A percentile compares a stretch with the other conserved stretches of the same genome.
phyloP scores from a whole-genome alignment of 225 moss, liverwort and hornwort genomes.

The Rhytidiadelphus loreus region DNA sequence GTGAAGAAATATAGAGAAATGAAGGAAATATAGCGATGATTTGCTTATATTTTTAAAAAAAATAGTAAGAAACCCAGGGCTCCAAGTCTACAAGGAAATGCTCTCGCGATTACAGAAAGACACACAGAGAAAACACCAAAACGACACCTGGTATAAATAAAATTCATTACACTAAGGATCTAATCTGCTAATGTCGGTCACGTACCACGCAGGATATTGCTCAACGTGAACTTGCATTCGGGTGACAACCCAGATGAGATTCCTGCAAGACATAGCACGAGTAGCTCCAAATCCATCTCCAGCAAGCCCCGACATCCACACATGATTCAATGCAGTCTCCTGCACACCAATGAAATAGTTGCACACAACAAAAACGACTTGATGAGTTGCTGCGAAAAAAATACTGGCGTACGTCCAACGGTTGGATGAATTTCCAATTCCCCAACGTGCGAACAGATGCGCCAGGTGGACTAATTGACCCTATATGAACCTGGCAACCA shows the following conservation, averaged over 20 bases:
- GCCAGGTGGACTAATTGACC: not conserved
- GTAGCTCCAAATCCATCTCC: slow-evolving; percentile 93
- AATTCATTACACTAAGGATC: not conserved
- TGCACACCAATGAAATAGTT: slow-evolving; percentile 6
- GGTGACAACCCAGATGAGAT: slow-evolving; percentile 85
- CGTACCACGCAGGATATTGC: slow-evolving; percentile 83
- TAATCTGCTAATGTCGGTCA: not conserved
- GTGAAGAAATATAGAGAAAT: not conserved
- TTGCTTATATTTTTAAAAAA: not conserved
- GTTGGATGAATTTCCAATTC: not conserved
- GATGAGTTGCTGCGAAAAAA: not conserved
- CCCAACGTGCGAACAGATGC: not conserved
- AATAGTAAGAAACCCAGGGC: not conserved
- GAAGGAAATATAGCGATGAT: not conserved
- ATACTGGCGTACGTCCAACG: not conserved
- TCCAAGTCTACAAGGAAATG: not conserved
- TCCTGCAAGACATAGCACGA: slow-evolving; percentile 75
- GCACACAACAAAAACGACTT: not conserved
- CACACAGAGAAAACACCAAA: not conserved
- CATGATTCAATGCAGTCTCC: slow-evolving; percentile 95
- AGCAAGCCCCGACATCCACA: slow-evolving; percentile 79
- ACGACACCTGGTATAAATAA: not conserved
- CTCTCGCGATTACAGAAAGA: not conserved
- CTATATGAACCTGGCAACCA: not conserved
- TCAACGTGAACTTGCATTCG: slow-evolving; percentile 91